Conservation (phyloP, 2,329 filamentous ascomycete genomes). For the Cladophialophora immunda region DNA sequence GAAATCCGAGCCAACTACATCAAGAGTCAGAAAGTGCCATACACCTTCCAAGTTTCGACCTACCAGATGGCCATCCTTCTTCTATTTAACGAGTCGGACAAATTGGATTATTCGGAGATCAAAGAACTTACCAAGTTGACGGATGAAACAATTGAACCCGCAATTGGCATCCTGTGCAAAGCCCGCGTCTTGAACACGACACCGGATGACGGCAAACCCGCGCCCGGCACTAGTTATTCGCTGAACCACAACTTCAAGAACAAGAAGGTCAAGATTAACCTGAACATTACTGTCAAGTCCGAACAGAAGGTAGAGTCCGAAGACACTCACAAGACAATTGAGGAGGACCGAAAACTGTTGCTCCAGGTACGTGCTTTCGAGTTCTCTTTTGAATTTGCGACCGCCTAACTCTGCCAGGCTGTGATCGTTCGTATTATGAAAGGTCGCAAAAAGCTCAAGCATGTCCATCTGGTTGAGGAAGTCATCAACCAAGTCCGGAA, state of each 20-base stretch:
- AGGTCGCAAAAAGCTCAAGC: conserved; percentile 98
- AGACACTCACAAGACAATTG: conserved; percentile 99
- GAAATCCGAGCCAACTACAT: conserved; percentile 94
- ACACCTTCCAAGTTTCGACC: conserved; percentile 95
- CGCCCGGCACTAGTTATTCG: conserved; percentile 78
- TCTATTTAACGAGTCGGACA: conserved; percentile 91
- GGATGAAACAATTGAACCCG: conserved; percentile 84
- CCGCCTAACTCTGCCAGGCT: conserved; percentile 67
- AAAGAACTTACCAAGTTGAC: conserved; percentile 80
- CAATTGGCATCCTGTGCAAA: conserved; percentile 86
- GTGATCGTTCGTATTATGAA: conserved; percentile 99
- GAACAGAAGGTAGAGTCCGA: conserved; percentile 96
- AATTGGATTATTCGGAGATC: conserved; percentile 87
- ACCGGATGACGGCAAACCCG: conserved; percentile 77
- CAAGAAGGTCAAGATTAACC: conserved; percentile 97
- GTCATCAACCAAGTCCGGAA: conserved; percentile 94
- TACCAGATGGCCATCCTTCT: conserved; percentile 98
- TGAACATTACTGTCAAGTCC: conserved; percentile 93
- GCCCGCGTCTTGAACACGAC: conserved; percentile 83
- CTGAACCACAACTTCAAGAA: conserved; percentile 97
- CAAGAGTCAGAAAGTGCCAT: conserved; percentile 87
- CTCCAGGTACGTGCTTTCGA: conserved; percentile 77
- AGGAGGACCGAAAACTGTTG: conserved; percentile 95
- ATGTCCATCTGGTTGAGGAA: conserved; percentile 90
- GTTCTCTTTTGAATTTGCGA: conserved; percentile 34